phyloP scores from a whole-genome alignment of 306 rosid genomes.

The Quercus suber region DNA sequence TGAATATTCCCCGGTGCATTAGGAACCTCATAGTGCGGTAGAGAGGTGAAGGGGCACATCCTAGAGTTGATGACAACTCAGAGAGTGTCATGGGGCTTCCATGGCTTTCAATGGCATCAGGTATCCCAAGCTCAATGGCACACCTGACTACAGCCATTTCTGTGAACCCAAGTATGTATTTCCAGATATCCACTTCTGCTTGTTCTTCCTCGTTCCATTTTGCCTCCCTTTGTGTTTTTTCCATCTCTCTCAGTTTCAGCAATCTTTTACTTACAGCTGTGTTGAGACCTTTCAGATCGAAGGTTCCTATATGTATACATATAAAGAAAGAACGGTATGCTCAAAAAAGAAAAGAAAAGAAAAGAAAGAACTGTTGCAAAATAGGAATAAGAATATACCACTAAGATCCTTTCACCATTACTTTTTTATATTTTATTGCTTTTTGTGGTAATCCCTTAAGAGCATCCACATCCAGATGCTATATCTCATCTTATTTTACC shows the following conservation, averaged over 20 bases:
- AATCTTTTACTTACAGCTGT: too few species aligned
- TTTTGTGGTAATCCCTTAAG: too few species aligned
- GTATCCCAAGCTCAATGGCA: constrained; percentile 62
- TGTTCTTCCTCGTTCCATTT: constrained; percentile 26
- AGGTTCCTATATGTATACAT: too few species aligned
- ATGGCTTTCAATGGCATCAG: constrained; percentile 52
- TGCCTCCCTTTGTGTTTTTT: constrained; percentile 6
- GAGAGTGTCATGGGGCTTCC: constrained; percentile 46
- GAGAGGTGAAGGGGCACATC: constrained; percentile 32
- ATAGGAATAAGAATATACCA: too few species aligned
- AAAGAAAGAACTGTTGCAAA: too few species aligned
- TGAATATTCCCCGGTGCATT: constrained; percentile 40
- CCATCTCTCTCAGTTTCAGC: not conserved
- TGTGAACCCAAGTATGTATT: constrained; percentile 45
- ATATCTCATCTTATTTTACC: too few species aligned
- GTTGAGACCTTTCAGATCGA: too few species aligned
- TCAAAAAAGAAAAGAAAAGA: too few species aligned
- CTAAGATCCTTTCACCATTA: too few species aligned
- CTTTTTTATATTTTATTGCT: too few species aligned
- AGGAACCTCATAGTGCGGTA: constrained; percentile 56
- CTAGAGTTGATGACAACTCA: constrained; percentile 41
- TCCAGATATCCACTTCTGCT: constrained; percentile 37
- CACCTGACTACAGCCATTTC: constrained; percentile 58
- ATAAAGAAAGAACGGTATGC: too few species aligned
- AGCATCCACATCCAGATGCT: too few species aligned